Percentiles rank a stretch among this genome's conserved stretches.
Evolutionary conservation across 495 filamentous ascomycete genomes (phyloP).

Genomic region (Penicillium cinerascens): DNA sequence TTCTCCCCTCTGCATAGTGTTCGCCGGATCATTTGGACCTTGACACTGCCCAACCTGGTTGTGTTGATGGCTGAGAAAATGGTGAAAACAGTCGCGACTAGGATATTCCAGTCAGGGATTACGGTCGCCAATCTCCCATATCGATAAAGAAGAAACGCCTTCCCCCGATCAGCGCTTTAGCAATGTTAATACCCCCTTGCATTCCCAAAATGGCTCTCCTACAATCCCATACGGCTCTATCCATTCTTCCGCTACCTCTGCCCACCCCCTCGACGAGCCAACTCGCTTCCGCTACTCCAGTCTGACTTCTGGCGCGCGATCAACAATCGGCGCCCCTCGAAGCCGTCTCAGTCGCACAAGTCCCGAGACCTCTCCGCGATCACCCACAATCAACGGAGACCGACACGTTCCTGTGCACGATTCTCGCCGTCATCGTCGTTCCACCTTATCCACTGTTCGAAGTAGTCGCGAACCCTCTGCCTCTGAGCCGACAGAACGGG

Average conservation of each 20-base stretch:
- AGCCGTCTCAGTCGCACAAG: conserved; percentile 36
- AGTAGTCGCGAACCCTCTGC: conserved; percentile 47
- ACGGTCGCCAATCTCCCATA: conserved; percentile 34
- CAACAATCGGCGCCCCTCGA: conserved; percentile 40
- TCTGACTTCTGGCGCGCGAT: conserved; percentile 39
- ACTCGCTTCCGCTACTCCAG: conserved; percentile 39
- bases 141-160: conserved; percentile 36
- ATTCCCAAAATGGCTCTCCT: conserved; percentile 38
- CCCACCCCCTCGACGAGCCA: conserved; percentile 49
- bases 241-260: conserved; percentile 43
- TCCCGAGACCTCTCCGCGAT: conserved; percentile 46
- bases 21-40: neutral
- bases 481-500: conserved; percentile 45
- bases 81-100: conserved; percentile 36
- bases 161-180: conserved; percentile 42
- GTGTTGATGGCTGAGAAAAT: conserved; percentile 2
- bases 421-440: conserved; percentile 49
- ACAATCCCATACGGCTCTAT: conserved; percentile 35
- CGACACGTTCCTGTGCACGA: conserved; percentile 46
- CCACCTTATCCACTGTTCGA: conserved; percentile 50
- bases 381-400: conserved; percentile 37
- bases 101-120: conserved; percentile 39
- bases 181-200: conserved; percentile 45
- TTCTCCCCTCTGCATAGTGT: neutral
- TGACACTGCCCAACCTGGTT: neutral